phyloP scores from a whole-genome alignment of 208 protist species.

The Crithidia sp. region DNA sequence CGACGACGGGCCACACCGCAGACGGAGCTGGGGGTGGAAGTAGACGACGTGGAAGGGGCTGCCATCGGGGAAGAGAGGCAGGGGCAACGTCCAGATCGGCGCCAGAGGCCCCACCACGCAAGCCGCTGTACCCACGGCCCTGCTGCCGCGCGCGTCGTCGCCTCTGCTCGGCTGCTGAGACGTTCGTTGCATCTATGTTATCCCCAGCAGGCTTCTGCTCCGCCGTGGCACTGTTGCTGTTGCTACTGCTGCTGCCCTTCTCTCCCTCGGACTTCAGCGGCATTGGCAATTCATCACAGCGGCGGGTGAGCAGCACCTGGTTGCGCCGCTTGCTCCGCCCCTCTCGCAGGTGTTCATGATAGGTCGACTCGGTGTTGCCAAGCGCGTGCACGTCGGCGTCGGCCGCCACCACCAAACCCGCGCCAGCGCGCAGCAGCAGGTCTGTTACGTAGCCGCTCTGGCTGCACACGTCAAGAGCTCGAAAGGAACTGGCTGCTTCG shows the following conservation, averaged over 20 bases:
- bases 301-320: constrained; percentile 21
- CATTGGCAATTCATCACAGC: constrained; percentile 30
- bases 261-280: neutral
- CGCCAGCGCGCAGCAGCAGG: constrained; percentile 71
- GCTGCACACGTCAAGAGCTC: constrained; percentile 72
- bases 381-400: constrained; percentile 47
- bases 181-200: constrained; percentile 3
- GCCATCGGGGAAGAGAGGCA: neutral
- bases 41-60: constrained; percentile 32
- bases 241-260: no score
- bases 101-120: neutral
- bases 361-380: constrained; percentile 67
- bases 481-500: constrained; percentile 32
- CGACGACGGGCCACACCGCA: constrained; percentile 16
- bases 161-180: constrained; percentile 29
- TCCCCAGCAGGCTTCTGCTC: neutral
- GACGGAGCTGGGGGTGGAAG: constrained; percentile 22
- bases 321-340: constrained; percentile 26
- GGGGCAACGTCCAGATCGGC: neutral
- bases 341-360: constrained; percentile 61
- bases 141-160: constrained; percentile 32
- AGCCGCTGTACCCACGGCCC: constrained; percentile 28
- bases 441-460: constrained; percentile 76
- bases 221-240: neutral
- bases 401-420: constrained; percentile 46